Evolutionary conservation across 2,329 filamentous ascomycete species (phyloP).

Genomic region (Clonostachys solani): DNA sequence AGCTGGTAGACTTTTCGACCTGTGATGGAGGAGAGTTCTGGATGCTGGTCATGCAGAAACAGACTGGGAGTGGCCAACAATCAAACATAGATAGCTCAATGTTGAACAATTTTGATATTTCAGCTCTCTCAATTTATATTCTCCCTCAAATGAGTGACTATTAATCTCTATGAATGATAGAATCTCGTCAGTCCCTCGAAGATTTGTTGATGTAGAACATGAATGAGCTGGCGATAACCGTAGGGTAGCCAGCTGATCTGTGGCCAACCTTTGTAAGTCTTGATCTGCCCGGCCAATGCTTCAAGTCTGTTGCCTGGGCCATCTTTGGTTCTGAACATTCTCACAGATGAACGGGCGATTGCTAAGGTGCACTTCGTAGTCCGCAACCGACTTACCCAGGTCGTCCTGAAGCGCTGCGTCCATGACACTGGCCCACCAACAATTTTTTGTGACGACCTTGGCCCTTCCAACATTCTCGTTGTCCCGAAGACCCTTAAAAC

Average conservation of each 20-base stretch:
- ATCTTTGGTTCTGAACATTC: no score
- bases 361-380: no score
- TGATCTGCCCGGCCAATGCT: constrained; percentile 1
- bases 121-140: constrained; percentile 23
- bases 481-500: no score
- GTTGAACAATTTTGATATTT: constrained; percentile 13
- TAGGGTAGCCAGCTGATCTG: background rate
- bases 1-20: constrained; percentile 15
- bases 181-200: constrained; percentile 19
- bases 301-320: background rate
- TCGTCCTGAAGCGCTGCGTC: no score
- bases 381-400: no score
- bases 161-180: constrained; percentile 17
- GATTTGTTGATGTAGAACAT: constrained; percentile 33
- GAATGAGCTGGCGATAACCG: constrained; percentile 4
- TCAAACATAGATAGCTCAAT: constrained; percentile 10
- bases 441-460: no score
- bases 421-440: no score
- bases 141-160: constrained; percentile 17
- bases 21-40: constrained; percentile 17
- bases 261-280: constrained; percentile 1
- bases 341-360: no score
- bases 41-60: constrained; percentile 14
- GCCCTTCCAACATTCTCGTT: no score
- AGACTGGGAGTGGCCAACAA: constrained; percentile 13